Base-by-base conservation (phyloP, 129 eudicot species). In the Scalesia atractyloides region DNA sequence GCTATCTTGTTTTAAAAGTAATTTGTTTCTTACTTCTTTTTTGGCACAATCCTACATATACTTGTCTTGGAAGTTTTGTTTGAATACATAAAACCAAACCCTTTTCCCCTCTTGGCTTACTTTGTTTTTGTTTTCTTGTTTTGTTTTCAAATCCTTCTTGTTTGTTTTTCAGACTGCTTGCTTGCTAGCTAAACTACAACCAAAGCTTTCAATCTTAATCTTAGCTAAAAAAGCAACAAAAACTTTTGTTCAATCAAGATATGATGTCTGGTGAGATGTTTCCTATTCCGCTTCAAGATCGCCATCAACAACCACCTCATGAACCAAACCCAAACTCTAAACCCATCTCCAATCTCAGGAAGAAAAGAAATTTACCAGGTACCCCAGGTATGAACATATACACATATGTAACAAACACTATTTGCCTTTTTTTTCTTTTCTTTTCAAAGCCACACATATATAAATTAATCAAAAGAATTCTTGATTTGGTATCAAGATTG, bases 351-450 rank as follows among this genome's bases (percentile, higher is more conserved):
- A 84, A 77, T 70, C 73, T 81, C 73, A 92, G 89, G 90, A 92
- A 89, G 88, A 86, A 78, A 76, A 82, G 98, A 75, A 92, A 92
- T 70, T 82, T 87, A 9, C 98, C 98, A 11, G 98, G 98, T 69
- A 87, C 88, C 53, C 98, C 98, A 83, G 98, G 98, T 85, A 72
- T 60, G 41, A 52, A 33, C 48, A 54, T 51, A 30, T 59, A 74
- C n/a, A 9, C 11, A 9, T 34, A 12, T 54, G 43, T 44, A 51
- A 66, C 43, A 71, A 22, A 39, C 53, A 66, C n/a, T 2, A 5
- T 44, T 17, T 11, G 18, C 11, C 19, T 33, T 59, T 63, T 33
- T 74, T 41, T 34, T 16, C 59, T 33, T 72, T 68, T 66, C 18
- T 24, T 62, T 73, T 16, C 60, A 75, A 73, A 58, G 51, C 74